Base-by-base conservation (phyloP, 805 yeast species). In the Yarrowia hollandica region DNA sequence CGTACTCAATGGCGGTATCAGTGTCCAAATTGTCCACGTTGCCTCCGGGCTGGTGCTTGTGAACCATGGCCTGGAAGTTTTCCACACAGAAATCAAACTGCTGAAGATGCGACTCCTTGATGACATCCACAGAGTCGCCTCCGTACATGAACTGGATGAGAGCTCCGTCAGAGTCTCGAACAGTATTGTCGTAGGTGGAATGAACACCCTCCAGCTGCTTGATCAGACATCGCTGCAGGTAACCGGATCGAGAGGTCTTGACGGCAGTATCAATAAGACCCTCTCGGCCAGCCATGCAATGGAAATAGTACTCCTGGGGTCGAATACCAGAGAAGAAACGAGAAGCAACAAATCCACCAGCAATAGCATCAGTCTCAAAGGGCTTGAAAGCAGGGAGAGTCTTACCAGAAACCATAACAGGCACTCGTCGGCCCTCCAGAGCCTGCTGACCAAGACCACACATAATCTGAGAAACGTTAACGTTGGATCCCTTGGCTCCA, bases 261-360 rank as follows among this genome's bases (percentile, higher is more conserved):
- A 94, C 99, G 54, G 99, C 99, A 62, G 99, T 94, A 80, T 94
- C 99, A 77, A 94, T 94, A 70, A 94, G 82, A 77, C 99, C 99
- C 79, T 94, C 99, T 79, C 99, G 87, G 76, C 99, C 99, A 60
- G 99, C 99, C 99, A 94, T 94, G 79, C 98, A 94, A 77, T 94
- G 99, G 94, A 95, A 94, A 72, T 91, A 94, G 75, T 95, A 94
- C 74, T 94, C 99, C 75, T 94, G 99, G 4, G 99, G 99, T 72
- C 89, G 84, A 66, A 94, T 88, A 74, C 99, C 99, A 37, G 97
- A 90, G 73, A 90, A 95, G 84, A 94, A 94, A 67, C 99, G 87
- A 63, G 95, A 92, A 72, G 92, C 88, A 71, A 94, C 89, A 72
- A 90, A 94, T 60, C 99, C 99, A 79, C 99, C 99, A 22, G 99